phyloP scores from a whole-genome alignment of 2,329 filamentous ascomycete genomes.

The Sarocladiaceae sp. region DNA sequence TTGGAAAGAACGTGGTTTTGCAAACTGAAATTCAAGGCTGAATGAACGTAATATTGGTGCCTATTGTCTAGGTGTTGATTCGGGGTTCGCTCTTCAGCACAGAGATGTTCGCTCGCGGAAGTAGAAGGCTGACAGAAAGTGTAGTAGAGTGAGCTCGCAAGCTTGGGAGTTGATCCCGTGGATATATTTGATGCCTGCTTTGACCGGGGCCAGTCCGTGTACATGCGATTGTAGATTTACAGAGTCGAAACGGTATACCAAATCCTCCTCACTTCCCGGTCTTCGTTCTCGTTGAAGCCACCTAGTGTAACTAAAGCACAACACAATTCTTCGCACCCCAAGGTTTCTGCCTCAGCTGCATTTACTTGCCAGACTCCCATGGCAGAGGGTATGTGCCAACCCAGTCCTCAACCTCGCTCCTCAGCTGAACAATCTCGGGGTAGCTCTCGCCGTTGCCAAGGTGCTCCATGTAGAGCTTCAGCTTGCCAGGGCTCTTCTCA shows the following conservation, averaged over 20 bases:
- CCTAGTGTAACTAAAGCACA: too few species aligned
- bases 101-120: too few species aligned
- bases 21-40: too few species aligned
- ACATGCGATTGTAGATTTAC: not conserved
- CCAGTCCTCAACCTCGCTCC: conserved; percentile 74
- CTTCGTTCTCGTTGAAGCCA: not conserved
- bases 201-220: not conserved
- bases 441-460: conserved; percentile 64
- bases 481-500: conserved; percentile 60
- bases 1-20: too few species aligned
- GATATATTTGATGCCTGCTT: conserved; percentile 2
- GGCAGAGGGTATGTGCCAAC: conserved; percentile 70
- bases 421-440: conserved; percentile 67
- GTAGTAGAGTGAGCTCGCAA: not conserved
- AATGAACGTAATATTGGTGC: too few species aligned
- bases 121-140: too few species aligned
- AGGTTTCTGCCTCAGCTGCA: too few species aligned
- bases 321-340: too few species aligned
- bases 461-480: conserved; percentile 65
- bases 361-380: conserved; percentile 47
- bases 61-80: too few species aligned
- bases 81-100: too few species aligned
- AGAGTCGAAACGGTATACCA: not conserved
- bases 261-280: not conserved
- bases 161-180: conserved; percentile 7